Base-by-base conservation (phyloP, 1,139 yeast genomes). In the Pichia sp. region DNA sequence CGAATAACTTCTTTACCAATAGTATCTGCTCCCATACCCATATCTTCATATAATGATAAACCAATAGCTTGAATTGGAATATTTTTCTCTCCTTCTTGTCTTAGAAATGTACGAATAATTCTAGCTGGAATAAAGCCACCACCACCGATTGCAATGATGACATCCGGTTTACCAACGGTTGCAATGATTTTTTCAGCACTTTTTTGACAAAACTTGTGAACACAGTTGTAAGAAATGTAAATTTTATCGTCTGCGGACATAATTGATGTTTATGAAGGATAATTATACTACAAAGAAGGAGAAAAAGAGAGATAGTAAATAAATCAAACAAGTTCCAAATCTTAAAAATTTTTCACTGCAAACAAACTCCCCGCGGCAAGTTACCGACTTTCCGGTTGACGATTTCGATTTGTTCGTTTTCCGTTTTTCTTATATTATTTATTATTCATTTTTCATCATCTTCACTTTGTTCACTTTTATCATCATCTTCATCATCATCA, bases 191-290 rank as follows among this genome's bases (percentile, higher is more conserved):
- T 76, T 55, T 75, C 81, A 25, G 97, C 96, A 30, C 85, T 77
- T 66, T 84, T 84, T 72, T 90, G 96, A 70, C 97, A 91, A 60
- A 90, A 79, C 73, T 91, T 95, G 74, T 91, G 98, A 53, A 91
- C 83, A 69, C 88, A 84, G 75, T 91, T 88, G 81, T 91, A 91
- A 56, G 95, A 84, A 63, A 91, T 87, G 76, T 84, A 90, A 73
- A 84, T 76, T 73, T 89, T 90, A 5, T 36, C 41, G 19, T 64
- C 67, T 31, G 53, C 59, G 10, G 62, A 54, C 67, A 64, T 65
- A 7, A 41, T 56, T n/a, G 10, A n/a, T 25, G 31, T 16, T 38
- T 45, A 22, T 28, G 16, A 10, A 11, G 16, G 14, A 13, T 18
- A 28, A 8, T 45, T 18, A 18, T 2, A 14, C 13, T 13, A 39